Conservation (phyloP, 176 grass and related monocot genomes). For the Musa itinerans region DNA sequence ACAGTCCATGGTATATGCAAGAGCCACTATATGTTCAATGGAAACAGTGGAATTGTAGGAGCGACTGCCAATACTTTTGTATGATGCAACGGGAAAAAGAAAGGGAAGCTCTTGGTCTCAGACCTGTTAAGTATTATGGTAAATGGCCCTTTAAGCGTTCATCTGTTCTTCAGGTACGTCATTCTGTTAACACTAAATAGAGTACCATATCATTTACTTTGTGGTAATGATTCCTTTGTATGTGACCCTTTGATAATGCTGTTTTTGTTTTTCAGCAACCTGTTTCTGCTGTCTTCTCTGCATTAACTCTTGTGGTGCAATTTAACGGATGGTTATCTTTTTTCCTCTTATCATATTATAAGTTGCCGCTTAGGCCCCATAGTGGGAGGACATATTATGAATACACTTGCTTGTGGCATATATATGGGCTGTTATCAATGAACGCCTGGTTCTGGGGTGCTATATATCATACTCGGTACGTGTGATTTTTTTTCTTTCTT, state of each 20-base stretch:
- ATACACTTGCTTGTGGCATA: constrained; percentile 81
- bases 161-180: constrained; percentile 80
- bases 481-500: neutral
- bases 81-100: constrained; percentile 84
- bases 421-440: constrained; percentile 73
- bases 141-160: constrained; percentile 82
- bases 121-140: constrained; percentile 69
- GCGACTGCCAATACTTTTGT: constrained; percentile 80
- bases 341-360: constrained; percentile 74
- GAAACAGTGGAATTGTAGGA: constrained; percentile 96
- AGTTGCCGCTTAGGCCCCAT: constrained; percentile 60
- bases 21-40: constrained; percentile 76
- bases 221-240: too few species aligned
- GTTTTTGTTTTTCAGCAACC: constrained; percentile 51
- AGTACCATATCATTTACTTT: too few species aligned
- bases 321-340: constrained; percentile 94
- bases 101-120: constrained; percentile 45
- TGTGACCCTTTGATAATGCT: neutral
- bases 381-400: constrained; percentile 73
- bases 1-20: constrained; percentile 67
- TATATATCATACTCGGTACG: constrained; percentile 86
- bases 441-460: constrained; percentile 94
- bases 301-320: constrained; percentile 68
- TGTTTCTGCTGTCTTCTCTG: constrained; percentile 64
- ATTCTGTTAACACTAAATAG: neutral